Conservation (phyloP, 1,284 basidiomycete genomes). For the Albatrellus sp. region DNA sequence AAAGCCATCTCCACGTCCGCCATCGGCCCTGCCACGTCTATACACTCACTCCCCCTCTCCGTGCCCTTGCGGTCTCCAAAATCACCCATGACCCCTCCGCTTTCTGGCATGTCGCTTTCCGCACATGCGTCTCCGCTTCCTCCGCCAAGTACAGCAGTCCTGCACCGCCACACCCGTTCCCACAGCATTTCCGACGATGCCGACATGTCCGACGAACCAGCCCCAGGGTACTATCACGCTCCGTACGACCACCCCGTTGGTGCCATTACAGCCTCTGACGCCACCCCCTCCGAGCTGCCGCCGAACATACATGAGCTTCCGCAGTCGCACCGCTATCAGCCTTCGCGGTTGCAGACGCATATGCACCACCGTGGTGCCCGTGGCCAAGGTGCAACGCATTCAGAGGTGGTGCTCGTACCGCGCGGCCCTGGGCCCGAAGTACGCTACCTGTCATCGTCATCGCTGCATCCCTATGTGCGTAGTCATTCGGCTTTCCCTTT, state of each 20-base stretch:
- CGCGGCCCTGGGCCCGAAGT: neutral
- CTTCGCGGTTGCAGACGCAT: neutral
- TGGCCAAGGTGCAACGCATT: neutral
- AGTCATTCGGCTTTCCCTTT: neutral
- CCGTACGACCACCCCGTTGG: slow-evolving; percentile 3
- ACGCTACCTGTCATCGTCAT: slow-evolving; percentile 11
- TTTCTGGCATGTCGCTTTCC: neutral
- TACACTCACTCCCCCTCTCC: neutral
- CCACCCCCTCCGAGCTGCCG: neutral
- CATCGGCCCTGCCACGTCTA: slow-evolving; percentile 7
- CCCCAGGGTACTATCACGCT: slow-evolving; percentile 1
- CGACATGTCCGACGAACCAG: slow-evolving; percentile 4
- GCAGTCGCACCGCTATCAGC: neutral
- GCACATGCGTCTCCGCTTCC: neutral
- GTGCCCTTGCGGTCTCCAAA: slow-evolving; percentile 1
- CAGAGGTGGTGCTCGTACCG: slow-evolving; percentile 4
- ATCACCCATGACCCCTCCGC: neutral
- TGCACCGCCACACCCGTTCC: neutral
- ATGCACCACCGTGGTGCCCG: neutral
- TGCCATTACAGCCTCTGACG: neutral
- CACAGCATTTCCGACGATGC: neutral
- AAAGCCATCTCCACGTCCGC: slow-evolving; percentile 15
- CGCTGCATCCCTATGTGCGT: slow-evolving; percentile 22
- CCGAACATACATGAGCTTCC: neutral
- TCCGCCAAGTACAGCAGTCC: neutral